phyloP scores from a whole-genome alignment of 169 alveolate species.

The Eimeria necatrix region DNA sequence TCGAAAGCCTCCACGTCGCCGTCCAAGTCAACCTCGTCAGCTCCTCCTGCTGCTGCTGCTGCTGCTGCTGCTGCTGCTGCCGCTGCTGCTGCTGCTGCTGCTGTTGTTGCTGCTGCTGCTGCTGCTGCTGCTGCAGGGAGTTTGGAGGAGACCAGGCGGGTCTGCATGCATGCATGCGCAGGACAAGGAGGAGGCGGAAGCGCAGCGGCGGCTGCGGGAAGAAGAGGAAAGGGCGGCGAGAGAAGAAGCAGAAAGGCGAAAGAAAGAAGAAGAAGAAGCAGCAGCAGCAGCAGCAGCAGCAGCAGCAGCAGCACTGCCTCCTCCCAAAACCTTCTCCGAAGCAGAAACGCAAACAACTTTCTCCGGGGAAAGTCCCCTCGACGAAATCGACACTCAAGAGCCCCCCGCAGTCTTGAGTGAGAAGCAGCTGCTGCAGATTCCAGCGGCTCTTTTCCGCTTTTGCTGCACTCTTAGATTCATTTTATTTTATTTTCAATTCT shows the following conservation, averaged over 20 bases:
- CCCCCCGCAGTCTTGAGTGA: background rate
- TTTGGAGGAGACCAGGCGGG: too few species aligned
- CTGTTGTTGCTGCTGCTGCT: background rate
- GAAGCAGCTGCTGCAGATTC: too few species aligned
- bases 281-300: background rate
- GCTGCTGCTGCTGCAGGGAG: too few species aligned
- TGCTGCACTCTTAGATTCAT: too few species aligned
- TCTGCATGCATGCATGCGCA: too few species aligned
- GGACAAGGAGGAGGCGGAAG: background rate
- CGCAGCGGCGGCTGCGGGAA: background rate
- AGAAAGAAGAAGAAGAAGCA: conserved; percentile 1
- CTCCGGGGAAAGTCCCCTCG: background rate
- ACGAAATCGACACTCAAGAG: background rate
- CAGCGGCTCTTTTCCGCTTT: too few species aligned
- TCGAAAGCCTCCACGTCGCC: background rate
- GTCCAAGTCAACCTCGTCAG: background rate
- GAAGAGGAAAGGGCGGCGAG: background rate
- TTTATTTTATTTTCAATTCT: too few species aligned
- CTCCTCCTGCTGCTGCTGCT: too few species aligned
- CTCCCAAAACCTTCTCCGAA: background rate
- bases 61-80: too few species aligned
- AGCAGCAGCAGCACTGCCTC: too few species aligned
- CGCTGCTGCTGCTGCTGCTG: conserved; percentile 1
- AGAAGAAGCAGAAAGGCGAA: background rate
- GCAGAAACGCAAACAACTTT: background rate